Base-by-base conservation (phyloP, 805 yeast genomes). In the Saccharomycopsis sp. region DNA sequence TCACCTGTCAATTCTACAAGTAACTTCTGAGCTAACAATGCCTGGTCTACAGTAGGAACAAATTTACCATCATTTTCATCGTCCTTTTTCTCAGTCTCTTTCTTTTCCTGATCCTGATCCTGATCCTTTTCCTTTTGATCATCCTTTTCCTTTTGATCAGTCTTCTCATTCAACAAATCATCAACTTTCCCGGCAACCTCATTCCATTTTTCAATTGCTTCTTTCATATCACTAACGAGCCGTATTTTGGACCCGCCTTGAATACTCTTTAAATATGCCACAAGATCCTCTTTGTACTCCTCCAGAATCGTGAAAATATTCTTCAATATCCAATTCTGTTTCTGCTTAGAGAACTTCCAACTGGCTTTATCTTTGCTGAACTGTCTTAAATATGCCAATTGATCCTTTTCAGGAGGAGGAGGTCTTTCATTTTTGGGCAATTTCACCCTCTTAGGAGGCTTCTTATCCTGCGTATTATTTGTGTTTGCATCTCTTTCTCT, bases 301-400 rank as follows among this genome's bases (percentile, higher is more conserved):
- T 72, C 73, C 1, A 84, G 86, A 22, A 85, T 81, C 23, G 64
- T 62, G 54, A 72, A 76, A 35, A 86, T 70, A 68, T 88, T 83
- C 66, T 83, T 84, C 63, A 89, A 72, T 50, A 89, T 77, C 96
- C 96, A 89, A 67, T 88, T 88, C 70, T 89, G 96, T 63, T 89
- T 88, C 74, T 85, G 92, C 66, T 89, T 89, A 59, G 90, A 85
- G 69, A 89, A 89, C 73, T 89, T 89, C 96, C 96, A 89, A 59
- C 78, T 75, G 0, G 72, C 81, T 60, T 70, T 73, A 62, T 86
- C 89, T 12, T 78, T 76, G 2, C 72, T 68, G 66, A 77, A 89
- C 56, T 79, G 84, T 58, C 80, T 77, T 64, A 88, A 71, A 67
- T 88, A 88, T 0, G 73, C 80, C 41, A 85, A 74, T 68, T 88